These are phyloP conservation scores for Cinnamomum chago DNA, from an alignment of 164 flowering plant genomes.

Conservation along the genomic window DNA sequence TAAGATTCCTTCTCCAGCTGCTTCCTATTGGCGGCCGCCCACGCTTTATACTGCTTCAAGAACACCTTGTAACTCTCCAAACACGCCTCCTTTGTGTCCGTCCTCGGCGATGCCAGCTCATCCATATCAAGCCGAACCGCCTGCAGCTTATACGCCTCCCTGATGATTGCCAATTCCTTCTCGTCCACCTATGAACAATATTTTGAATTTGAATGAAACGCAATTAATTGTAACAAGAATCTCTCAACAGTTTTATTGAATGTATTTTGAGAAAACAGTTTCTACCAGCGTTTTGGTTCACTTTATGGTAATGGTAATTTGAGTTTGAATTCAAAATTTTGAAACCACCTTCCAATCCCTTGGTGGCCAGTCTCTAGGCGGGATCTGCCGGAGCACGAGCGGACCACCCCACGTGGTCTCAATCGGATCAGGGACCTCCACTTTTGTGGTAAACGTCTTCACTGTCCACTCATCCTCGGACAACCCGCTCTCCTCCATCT, in stretches of 20 bases:
- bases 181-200: slow-evolving; percentile 60
- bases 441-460: slow-evolving; percentile 75
- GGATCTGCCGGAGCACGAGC: slow-evolving; percentile 49
- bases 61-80: slow-evolving; percentile 79
- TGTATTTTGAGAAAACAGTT: too few relatives aligned
- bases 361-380: slow-evolving; percentile 98
- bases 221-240: too few relatives aligned
- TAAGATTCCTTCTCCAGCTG: slow-evolving; percentile 85
- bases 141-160: slow-evolving; percentile 76
- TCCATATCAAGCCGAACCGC: slow-evolving; percentile 49
- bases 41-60: slow-evolving; percentile 85
- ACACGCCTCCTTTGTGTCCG: slow-evolving; percentile 40
- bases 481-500: slow-evolving; percentile 71
- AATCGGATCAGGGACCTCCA: slow-evolving; percentile 67
- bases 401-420: slow-evolving; percentile 71
- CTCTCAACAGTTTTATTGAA: too few relatives aligned
- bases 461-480: slow-evolving; percentile 72
- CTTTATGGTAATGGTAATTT: too few relatives aligned
- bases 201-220: too few relatives aligned
- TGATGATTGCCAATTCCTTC: slow-evolving; percentile 69
- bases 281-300: too few relatives aligned
- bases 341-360: slow-evolving; percentile 59
- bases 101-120: slow-evolving; percentile 30
- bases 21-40: slow-evolving; percentile 81
- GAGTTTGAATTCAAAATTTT: too few relatives aligned